Evolutionary conservation across 2,329 filamentous ascomycete genomes (phyloP).

Genomic region (Cladosporium cucumerinum): DNA sequence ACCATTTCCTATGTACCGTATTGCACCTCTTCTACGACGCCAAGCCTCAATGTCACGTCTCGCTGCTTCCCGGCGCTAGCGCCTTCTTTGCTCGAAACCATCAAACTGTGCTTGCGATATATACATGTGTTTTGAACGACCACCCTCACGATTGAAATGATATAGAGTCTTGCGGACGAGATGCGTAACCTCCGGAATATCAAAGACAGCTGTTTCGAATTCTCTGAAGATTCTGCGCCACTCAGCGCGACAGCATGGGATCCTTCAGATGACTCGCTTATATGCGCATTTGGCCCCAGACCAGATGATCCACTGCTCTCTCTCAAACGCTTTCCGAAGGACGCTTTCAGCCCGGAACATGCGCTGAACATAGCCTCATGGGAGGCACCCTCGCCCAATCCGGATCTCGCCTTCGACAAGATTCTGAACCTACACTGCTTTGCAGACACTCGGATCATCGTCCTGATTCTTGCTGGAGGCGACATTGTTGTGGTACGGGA

Average conservation of each 20-base stretch:
- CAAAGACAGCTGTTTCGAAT: conserved; percentile 63
- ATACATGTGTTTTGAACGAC: not conserved
- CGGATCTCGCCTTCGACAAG: conserved; percentile 70
- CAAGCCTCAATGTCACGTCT: conserved; percentile 7
- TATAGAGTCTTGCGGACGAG: conserved; percentile 24
- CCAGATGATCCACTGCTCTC: conserved; percentile 68
- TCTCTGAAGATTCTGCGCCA: conserved; percentile 53
- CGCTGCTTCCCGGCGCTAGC: conserved; percentile 17
- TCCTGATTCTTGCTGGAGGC: conserved; percentile 81
- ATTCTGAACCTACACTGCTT: conserved; percentile 82
- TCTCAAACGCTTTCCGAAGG: conserved; percentile 55
- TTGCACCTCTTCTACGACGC: conserved; percentile 6
- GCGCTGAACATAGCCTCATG: conserved; percentile 68
- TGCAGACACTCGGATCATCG: conserved; percentile 71
- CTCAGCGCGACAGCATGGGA: conserved; percentile 86
- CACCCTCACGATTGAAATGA: conserved; percentile 3
- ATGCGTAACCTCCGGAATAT: conserved; percentile 91
- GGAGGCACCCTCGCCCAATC: conserved; percentile 79
- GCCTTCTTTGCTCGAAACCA: conserved; percentile 16
- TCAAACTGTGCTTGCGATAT: conserved; percentile 15
- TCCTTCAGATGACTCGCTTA: conserved; percentile 67
- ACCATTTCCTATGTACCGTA: conserved; percentile 5
- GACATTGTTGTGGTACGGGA: conserved; percentile 87
- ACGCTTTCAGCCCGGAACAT: conserved; percentile 41
- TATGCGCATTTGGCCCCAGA: conserved; percentile 82